Evolutionary conservation across 2,329 filamentous ascomycete species (phyloP).

Genomic region (Volutella citrinella): DNA sequence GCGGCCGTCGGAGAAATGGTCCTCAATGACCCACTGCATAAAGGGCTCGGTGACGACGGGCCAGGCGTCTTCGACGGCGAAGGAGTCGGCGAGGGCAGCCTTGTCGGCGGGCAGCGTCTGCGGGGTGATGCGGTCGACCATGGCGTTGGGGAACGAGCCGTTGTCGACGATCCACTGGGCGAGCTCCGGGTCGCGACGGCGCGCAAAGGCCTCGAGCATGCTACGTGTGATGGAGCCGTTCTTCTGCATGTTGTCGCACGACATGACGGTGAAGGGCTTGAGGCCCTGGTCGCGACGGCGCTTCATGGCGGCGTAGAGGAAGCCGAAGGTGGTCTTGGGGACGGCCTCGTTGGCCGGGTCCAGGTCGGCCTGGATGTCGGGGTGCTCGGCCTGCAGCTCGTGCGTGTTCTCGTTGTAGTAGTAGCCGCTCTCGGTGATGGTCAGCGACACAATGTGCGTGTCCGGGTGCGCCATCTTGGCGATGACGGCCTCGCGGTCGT

Average conservation of each 20-base stretch:
- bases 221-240: conserved; percentile 50
- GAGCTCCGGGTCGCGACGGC: conserved; percentile 42
- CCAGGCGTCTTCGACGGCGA: conserved; percentile 49
- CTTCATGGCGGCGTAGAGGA: conserved; percentile 49
- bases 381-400: conserved; percentile 44
- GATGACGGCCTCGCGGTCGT: conserved; percentile 49
- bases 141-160: conserved; percentile 51
- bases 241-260: conserved; percentile 57
- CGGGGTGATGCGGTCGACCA: conserved; percentile 55
- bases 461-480: conserved; percentile 54
- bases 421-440: conserved; percentile 55
- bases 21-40: conserved; percentile 55
- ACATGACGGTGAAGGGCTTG: conserved; percentile 52
- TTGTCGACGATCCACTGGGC: conserved; percentile 47
- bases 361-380: conserved; percentile 48
- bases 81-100: conserved; percentile 38
- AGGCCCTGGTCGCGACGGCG: conserved; percentile 43
- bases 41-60: conserved; percentile 55
- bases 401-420: conserved; percentile 59
- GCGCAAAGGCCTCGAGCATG: conserved; percentile 51
- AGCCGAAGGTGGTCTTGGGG: conserved; percentile 49
- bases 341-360: conserved; percentile 43
- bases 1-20: conserved; percentile 49
- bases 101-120: conserved; percentile 46
- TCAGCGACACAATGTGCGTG: conserved; percentile 53